phyloP scores from a whole-genome alignment of 768 basidiomycete species.

The Hypholoma fasciculare region DNA sequence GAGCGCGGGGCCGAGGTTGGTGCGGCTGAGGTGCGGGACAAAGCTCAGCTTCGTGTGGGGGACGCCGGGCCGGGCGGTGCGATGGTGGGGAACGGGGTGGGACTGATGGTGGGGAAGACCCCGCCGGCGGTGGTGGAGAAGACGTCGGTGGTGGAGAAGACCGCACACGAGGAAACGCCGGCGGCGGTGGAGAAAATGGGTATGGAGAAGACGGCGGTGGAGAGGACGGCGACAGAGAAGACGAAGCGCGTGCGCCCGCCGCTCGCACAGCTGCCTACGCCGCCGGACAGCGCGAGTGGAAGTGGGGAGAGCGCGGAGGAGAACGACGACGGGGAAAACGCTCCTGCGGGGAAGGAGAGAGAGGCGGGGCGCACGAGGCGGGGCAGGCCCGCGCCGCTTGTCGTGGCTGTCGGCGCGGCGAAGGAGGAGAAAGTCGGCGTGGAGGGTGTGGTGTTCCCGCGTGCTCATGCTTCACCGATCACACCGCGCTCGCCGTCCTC shows the following conservation, averaged over 20 bases:
- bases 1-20: neutral
- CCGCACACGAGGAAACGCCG: neutral
- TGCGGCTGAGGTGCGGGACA: neutral
- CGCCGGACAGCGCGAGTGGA: conserved; percentile 8
- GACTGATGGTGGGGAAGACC: neutral
- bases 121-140: neutral
- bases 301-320: neutral
- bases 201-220: neutral
- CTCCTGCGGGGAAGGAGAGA: neutral
- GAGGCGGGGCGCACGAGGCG: neutral
- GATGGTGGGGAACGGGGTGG: no score
- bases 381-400: no score
- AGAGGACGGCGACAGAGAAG: neutral
- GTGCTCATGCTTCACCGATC: no score
- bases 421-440: no score
- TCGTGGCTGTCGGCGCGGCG: no score
- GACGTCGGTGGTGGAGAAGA: neutral
- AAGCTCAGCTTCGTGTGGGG: neutral
- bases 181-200: no score
- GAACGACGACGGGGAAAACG: neutral
- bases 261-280: conserved; percentile 10
- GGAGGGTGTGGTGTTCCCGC: neutral
- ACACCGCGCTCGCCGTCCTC: no score
- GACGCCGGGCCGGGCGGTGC: neutral
- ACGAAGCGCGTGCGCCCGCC: neutral